phyloP scores from a whole-genome alignment of 1,284 basidiomycete genomes.

The Cryptococcus sp. region DNA sequence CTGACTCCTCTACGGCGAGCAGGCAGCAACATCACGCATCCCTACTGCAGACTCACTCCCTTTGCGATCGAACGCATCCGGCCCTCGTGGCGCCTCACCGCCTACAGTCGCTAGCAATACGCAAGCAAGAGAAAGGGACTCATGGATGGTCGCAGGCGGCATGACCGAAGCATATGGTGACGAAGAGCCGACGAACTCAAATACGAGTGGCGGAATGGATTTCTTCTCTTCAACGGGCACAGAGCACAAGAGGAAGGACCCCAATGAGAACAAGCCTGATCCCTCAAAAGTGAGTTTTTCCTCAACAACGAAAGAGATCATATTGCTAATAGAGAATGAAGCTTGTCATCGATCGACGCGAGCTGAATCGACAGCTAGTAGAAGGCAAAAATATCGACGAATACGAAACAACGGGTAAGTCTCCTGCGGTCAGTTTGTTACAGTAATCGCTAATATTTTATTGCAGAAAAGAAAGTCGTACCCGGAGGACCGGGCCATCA shows the following conservation, averaged over 20 bases:
- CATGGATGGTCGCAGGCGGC: constrained; percentile 79
- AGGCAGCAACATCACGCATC: constrained; percentile 56
- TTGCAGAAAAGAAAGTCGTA: constrained; percentile 57
- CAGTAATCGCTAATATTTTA: neutral
- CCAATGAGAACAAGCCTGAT: constrained; percentile 63
- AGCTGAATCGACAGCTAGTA: constrained; percentile 76
- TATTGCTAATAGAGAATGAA: constrained; percentile 5
- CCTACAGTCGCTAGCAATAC: constrained; percentile 55
- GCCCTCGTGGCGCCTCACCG: constrained; percentile 56
- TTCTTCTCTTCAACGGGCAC: constrained; percentile 84
- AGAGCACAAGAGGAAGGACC: constrained; percentile 67
- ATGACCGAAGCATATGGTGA: constrained; percentile 74
- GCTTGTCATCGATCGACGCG: constrained; percentile 61
- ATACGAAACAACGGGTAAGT: constrained; percentile 58
- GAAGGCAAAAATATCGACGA: constrained; percentile 63
- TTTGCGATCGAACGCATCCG: constrained; percentile 62
- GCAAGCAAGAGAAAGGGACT: constrained; percentile 67
- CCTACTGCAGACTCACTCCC: constrained; percentile 75
- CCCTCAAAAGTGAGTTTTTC: constrained; percentile 64
- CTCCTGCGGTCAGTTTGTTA: too few species aligned
- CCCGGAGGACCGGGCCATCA: constrained; percentile 89
- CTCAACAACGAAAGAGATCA: neutral
- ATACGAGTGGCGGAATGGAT: constrained; percentile 61
- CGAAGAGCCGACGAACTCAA: constrained; percentile 57
- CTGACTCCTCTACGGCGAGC: neutral